A percentile compares a stretch with the other conserved stretches of the same genome.
phyloP scores from a whole-genome alignment of 345 rosid genomes.

The Eucalyptus cloeziana region DNA sequence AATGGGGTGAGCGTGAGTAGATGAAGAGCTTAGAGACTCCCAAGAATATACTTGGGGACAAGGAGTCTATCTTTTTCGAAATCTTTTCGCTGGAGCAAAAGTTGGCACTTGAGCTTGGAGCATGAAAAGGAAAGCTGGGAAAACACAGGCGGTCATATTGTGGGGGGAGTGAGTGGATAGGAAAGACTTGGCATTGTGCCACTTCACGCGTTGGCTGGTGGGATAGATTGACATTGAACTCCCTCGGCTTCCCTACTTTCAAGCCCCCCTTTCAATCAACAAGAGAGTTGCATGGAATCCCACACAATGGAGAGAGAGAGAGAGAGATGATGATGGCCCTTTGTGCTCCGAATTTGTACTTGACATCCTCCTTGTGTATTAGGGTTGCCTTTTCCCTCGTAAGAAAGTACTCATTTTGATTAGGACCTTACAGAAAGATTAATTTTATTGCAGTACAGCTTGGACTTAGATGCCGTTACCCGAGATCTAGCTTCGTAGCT shows the following conservation, averaged over 20 bases:
- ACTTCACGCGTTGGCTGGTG: slow-evolving; percentile 17
- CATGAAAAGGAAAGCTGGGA: background rate
- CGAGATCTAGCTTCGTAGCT: background rate
- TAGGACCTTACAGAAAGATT: background rate
- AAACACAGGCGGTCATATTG: background rate
- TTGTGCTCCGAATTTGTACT: background rate
- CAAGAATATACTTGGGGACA: slow-evolving; percentile 17
- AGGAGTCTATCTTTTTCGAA: slow-evolving; percentile 6
- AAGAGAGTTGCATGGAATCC: slow-evolving; percentile 1
- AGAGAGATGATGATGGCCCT: background rate
- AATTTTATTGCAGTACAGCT: background rate
- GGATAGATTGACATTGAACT: background rate
- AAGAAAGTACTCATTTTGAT: background rate
- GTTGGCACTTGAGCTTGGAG: background rate
- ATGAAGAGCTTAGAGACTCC: background rate
- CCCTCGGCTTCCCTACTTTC: background rate
- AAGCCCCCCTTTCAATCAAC: background rate
- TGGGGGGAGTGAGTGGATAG: slow-evolving; percentile 16
- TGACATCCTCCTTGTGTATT: background rate
- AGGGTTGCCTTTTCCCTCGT: background rate
- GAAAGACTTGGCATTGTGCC: slow-evolving; percentile 11
- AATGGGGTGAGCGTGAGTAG: background rate
- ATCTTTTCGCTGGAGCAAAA: background rate
- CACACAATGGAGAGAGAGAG: background rate
- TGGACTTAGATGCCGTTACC: background rate